Conservation (phyloP, 352 stramenopile genomes). For the Phytopythium montanum region DNA sequence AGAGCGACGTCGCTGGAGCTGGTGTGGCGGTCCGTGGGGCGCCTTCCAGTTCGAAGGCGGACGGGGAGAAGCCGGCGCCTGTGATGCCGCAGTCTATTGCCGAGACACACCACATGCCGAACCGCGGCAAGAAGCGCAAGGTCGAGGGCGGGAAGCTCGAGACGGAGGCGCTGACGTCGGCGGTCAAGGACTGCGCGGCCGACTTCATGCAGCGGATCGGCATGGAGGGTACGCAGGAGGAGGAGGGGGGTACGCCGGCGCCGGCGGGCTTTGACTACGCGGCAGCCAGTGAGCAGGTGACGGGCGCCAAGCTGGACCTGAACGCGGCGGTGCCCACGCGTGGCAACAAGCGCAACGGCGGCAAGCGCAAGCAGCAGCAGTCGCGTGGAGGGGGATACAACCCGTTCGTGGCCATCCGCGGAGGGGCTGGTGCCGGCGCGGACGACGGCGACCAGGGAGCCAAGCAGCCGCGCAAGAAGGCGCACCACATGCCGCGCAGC, state of each 20-base stretch:
- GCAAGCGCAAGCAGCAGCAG: constrained; percentile 39
- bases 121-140: constrained; percentile 65
- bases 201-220: constrained; percentile 49
- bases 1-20: constrained; percentile 26
- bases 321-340: constrained; percentile 25
- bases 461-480: constrained; percentile 66
- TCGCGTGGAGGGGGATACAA: constrained; percentile 59
- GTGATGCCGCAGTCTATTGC: constrained; percentile 63
- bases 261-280: constrained; percentile 56
- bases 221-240: neutral
- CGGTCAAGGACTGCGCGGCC: constrained; percentile 37
- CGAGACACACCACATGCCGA: constrained; percentile 72
- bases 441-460: constrained; percentile 6
- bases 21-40: constrained; percentile 5
- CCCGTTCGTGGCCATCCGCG: constrained; percentile 62
- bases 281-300: constrained; percentile 34
- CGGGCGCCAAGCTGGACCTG: constrained; percentile 46
- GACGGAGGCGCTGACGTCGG: constrained; percentile 10
- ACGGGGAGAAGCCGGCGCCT: constrained; percentile 9
- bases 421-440: constrained; percentile 17
- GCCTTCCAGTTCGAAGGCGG: constrained; percentile 10
- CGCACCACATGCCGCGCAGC: constrained; percentile 82
- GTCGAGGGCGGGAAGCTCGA: constrained; percentile 9
- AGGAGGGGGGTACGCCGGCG: neutral
- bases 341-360: constrained; percentile 8